phyloP scores from a whole-genome alignment of 2,329 filamentous ascomycete genomes.

The Pseudogymnoascus sp. region DNA sequence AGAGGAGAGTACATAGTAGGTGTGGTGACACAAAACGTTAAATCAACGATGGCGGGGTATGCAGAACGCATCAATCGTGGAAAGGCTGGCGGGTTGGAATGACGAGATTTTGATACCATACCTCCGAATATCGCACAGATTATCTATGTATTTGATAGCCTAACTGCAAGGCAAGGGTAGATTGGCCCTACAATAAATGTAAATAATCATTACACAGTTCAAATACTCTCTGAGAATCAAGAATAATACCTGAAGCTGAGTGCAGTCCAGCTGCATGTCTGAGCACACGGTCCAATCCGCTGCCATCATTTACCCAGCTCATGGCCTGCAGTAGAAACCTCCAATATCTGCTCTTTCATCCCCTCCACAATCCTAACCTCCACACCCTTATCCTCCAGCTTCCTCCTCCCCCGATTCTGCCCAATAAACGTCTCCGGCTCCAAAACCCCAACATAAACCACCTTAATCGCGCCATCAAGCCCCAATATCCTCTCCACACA shows the following conservation, averaged over 20 bases:
- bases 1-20: neutral
- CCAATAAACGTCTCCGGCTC: slow-evolving; percentile 88
- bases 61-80: neutral
- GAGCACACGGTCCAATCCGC: neutral
- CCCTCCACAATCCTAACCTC: slow-evolving; percentile 64
- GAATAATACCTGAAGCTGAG: neutral
- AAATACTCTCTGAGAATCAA: too few species aligned
- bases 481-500: slow-evolving; percentile 73
- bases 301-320: slow-evolving; percentile 17
- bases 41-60: neutral
- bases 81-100: neutral
- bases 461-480: slow-evolving; percentile 47
- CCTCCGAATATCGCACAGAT: neutral
- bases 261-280: neutral
- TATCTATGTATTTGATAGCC: neutral
- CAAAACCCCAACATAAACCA: slow-evolving; percentile 77
- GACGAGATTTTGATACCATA: slow-evolving; percentile 4
- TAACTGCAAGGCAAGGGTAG: neutral
- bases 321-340: slow-evolving; percentile 79
- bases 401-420: slow-evolving; percentile 67
- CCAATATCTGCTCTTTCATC: slow-evolving; percentile 71
- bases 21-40: slow-evolving; percentile 2
- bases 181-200: neutral
- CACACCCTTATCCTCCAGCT: slow-evolving; percentile 64
- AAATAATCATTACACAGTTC: neutral